A percentile compares a stretch with the other conserved stretches of the same genome.
Evolutionary conservation across 75 land plant genomes (phyloP).

Genomic region (Selaginella tamariscina): DNA sequence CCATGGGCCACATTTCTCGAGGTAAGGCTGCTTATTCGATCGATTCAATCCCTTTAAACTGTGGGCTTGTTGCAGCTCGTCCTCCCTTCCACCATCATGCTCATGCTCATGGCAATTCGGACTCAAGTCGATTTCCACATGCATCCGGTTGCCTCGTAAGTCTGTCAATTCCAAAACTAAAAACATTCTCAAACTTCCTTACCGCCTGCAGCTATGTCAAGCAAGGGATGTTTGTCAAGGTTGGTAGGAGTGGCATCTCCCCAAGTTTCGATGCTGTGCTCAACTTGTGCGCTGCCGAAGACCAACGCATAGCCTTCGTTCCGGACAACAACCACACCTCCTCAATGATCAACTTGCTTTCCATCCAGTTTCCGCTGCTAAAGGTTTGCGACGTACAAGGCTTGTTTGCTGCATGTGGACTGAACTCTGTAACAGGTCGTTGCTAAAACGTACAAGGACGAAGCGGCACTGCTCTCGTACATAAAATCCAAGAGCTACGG

Average conservation of each 20-base stretch:
- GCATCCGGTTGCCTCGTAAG: slow-evolving; percentile 58
- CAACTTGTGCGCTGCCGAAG: slow-evolving; percentile 22
- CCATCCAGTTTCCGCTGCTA: slow-evolving; percentile 44
- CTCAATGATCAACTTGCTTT: slow-evolving; percentile 43
- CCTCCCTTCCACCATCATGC: slow-evolving; percentile 62
- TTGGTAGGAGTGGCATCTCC: slow-evolving; percentile 46
- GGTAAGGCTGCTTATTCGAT: slow-evolving; percentile 23
- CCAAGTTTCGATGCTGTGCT: slow-evolving; percentile 45
- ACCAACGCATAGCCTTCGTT: slow-evolving; percentile 56
- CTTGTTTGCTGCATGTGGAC: too few relatives aligned
- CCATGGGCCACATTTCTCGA: slow-evolving; percentile 44
- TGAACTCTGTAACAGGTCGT: slow-evolving; percentile 35
- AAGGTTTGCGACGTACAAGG: too few relatives aligned
- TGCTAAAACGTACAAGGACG: slow-evolving; percentile 47
- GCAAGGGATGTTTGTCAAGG: slow-evolving; percentile 51
- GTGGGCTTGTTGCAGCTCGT: slow-evolving; percentile 34
- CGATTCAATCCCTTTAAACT: background rate
- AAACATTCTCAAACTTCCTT: background rate
- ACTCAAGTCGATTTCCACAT: slow-evolving; percentile 46
- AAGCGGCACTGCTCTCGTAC: slow-evolving; percentile 46
- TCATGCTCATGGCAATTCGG: slow-evolving; percentile 53
- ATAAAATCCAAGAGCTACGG: slow-evolving; percentile 52
- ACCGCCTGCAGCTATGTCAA: slow-evolving; percentile 36
- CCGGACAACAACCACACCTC: slow-evolving; percentile 52
- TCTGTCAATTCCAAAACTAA: too few relatives aligned